Base-by-base conservation (phyloP, 768 basidiomycete species). In the Agaricus bisporus region DNA sequence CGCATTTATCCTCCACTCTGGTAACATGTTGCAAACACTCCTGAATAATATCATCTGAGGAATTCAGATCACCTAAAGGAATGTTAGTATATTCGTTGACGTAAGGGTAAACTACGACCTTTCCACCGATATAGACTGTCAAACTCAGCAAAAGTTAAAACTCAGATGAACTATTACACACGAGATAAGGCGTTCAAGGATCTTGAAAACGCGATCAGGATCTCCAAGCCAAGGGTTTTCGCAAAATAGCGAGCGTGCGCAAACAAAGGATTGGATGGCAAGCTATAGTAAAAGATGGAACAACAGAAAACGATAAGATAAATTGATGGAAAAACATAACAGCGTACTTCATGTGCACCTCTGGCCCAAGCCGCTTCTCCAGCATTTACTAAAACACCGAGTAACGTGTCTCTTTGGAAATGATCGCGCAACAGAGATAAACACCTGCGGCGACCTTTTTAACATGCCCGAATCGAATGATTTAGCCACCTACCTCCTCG, bases 341-440 rank as follows among this genome's bases (percentile, higher is more conserved):
- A 15, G 52, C 59, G 45, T 62, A 86, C 85, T 72, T 89, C 87
- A 61, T 88, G 86, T 35, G 87, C 87, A 20, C 87, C 87, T 48
- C 85, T 76, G 7, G 79, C 75, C 73, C 83, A 81, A 5, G 87
- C 84, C 36, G 83, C 81, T 59, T 86, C 83, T 1, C 84, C 86
- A 18, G 86, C 85, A 48, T 85, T 79, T 17, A 85, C 77, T 8
- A 87, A 69, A 22, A 84, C 75, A 52, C 78, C 72, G 26, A 86
- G 63, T 20, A 86, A 62, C 58, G 82, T 82, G 48, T 82, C 82
- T 43, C 83, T 76, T 58, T 79, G 80, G 0, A 79, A 71, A 60
- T 85, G 79, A 26, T 81, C 81, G 17, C 76, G 77, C 14, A 89
- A 66, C 29, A 89, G 69, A 6, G 75, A 72, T 25, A 86, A 68